Base-by-base conservation (phyloP, 345 rosid species). In the Iberis pinnata region DNA sequence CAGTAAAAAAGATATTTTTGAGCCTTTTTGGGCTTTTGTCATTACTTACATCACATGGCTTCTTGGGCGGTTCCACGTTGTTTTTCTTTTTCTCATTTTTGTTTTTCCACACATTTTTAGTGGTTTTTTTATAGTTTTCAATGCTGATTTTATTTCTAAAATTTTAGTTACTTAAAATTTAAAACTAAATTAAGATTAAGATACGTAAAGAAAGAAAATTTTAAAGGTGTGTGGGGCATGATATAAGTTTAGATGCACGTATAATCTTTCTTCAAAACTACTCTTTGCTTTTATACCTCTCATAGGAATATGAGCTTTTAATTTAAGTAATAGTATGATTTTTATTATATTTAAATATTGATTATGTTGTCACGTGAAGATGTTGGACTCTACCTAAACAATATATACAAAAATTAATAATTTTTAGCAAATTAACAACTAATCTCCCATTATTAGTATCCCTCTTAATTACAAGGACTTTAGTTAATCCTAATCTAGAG, bases 1-100 rank as follows among this genome's bases (percentile, higher is more conserved):
- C n/a, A n/a, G n/a, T n/a, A n/a, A n/a, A n/a, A 22, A 22, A 22
- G 25, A 22, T 3, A 22, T 22, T 22, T 22, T 3, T 2, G 25
- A 22, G 25, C 25, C 3, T 6, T 26, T 14, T 35, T 18, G 13
- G 14, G 9, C 37, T 31, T 17, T 33, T 18, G 42, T 37, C 57
- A 53, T 37, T 9, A 13, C 44, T 53, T 37, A 37, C 20, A 53
- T 37, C 57, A 37, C 22, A 53, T 53, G 57, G 32, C 41, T 50
- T 50, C 41, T 50, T 50, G 42, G 42, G 42, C 41, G 55, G 55
- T 50, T 33, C 27, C 41, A 50, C 42, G 27, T 50, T 33, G 27
- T 12, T 16, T 13, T 22, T 2, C 1, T 12, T 43, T 12, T 46
- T 25, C 6, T 17, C 18, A 4, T 18, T 5, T 25, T 14, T 46